Evolutionary conservation across 2,329 filamentous ascomycete genomes (phyloP), one percentile per base, ranked within the genome.

Genomic region (Cercospora sp.): DNA sequence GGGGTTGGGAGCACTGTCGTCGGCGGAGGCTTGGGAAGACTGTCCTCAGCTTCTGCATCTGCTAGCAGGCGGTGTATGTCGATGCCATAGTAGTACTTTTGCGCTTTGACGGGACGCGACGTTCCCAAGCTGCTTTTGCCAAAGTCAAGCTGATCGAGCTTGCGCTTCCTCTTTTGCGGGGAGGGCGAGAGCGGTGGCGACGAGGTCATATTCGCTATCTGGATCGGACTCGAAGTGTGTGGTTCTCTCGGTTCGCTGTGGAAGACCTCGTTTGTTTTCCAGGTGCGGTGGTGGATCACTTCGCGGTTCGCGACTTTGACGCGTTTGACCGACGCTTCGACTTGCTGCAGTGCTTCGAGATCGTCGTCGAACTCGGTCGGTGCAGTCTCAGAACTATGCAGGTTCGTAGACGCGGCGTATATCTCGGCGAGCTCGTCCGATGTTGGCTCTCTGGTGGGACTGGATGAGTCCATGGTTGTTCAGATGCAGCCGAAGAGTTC

Each of bases 71-170:
- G 85, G 79, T 97, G 93, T 37, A 99, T 95, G 58, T 97, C 90
- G 71, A 99, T 90, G 9, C 95, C 95, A 78, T 97, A 99, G 80
- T 94, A 98, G 74, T 89, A 90, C 73, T 88, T 88, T 74, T 87
- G 88, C 2, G 91, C 91, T 67, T 88, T 85, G 1, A 90, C 90
- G 66, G 90, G 76, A 61, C 69, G 70, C 65, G 65, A 57, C 65
- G 57, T 43, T 18, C 57, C 66, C 9, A 77, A 67, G 12, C 64
- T 66, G 69, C 72, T 77, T 6, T 65, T 69, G 49, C 76, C 76
- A 16, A 78, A 69, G 57, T 77, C 69, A 26, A 78, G 63, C 9
- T 73, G 72, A 9, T 67, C 70, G 49, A 69, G 62, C 63, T 74
- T 77, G 76, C 60, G 81, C 78, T 68, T 79, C 21, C 62, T 65